phyloP scores from a whole-genome alignment of 1,139 yeast genomes.

The Saccharomyces hybrid region DNA sequence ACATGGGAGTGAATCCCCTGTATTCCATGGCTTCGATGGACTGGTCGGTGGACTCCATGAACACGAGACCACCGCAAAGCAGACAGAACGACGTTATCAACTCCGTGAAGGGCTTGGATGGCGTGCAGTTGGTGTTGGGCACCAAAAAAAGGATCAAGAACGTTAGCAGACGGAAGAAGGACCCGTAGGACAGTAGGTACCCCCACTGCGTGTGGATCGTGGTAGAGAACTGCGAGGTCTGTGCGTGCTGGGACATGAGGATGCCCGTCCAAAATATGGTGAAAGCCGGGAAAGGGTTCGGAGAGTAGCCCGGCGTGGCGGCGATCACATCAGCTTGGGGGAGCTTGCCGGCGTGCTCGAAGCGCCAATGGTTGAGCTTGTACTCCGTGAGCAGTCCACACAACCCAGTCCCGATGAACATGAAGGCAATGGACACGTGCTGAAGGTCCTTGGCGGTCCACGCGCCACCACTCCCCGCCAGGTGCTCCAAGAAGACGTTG shows the following conservation, averaged over 20 bases:
- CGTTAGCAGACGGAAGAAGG: slow-evolving; percentile 66
- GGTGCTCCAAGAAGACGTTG: slow-evolving; percentile 82
- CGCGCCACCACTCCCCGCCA: slow-evolving; percentile 63
- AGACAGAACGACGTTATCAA: slow-evolving; percentile 69
- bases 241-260: slow-evolving; percentile 93
- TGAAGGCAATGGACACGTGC: slow-evolving; percentile 91
- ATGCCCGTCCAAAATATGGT: slow-evolving; percentile 95
- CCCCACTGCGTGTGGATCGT: slow-evolving; percentile 92
- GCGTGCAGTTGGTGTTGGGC: slow-evolving; percentile 43
- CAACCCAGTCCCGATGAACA: slow-evolving; percentile 85
- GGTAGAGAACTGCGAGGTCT: slow-evolving; percentile 71
- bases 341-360: slow-evolving; percentile 29
- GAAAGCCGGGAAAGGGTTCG: slow-evolving; percentile 89
- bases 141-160: slow-evolving; percentile 50
- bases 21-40: slow-evolving; percentile 76
- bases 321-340: slow-evolving; percentile 30
- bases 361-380: slow-evolving; percentile 39
- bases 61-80: slow-evolving; percentile 81
- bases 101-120: slow-evolving; percentile 77
- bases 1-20: slow-evolving; percentile 83
- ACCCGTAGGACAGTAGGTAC: slow-evolving; percentile 63
- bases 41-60: slow-evolving; percentile 88
- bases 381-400: slow-evolving; percentile 81
- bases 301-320: slow-evolving; percentile 68
- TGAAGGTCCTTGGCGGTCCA: slow-evolving; percentile 94